Conservation (phyloP, 176 grass and related monocot species). For the Carex cristatella region DNA sequence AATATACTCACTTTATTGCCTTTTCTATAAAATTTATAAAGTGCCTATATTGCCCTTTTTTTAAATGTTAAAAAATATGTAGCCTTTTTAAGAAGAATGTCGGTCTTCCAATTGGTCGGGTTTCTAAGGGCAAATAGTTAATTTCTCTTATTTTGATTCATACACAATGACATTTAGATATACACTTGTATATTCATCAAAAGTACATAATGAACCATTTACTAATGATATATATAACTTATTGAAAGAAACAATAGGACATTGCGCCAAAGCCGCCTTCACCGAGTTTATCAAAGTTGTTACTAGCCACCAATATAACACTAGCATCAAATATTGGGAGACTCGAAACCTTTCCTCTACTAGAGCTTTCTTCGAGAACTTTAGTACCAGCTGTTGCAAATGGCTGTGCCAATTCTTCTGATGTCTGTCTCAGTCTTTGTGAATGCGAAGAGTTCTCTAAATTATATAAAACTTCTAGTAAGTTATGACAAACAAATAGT, state of each 20-base stretch:
- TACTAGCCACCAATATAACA: slow-evolving; percentile 32
- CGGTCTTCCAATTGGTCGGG: no score
- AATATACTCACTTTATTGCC: no score
- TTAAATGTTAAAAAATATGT: no score
- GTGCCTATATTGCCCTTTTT: no score
- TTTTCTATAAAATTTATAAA: no score
- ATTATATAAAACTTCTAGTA: neutral
- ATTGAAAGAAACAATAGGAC: neutral
- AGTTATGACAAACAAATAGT: neutral
- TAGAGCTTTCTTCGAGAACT: slow-evolving; percentile 23
- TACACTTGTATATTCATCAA: no score
- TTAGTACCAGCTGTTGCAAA: slow-evolving; percentile 25
- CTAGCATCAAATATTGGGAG: slow-evolving; percentile 38
- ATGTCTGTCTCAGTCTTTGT: slow-evolving; percentile 15
- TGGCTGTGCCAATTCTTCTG: slow-evolving; percentile 27
- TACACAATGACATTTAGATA: no score
- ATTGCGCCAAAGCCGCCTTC: slow-evolving; percentile 64
- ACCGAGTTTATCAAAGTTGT: slow-evolving; percentile 63
- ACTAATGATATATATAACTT: no score
- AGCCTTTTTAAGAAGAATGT: no score
- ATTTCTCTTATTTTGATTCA: no score
- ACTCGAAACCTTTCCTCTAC: slow-evolving; percentile 23
- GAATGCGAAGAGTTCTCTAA: neutral
- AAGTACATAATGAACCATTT: no score
- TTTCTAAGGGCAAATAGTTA: no score